A percentile compares a stretch with the other conserved stretches of the same genome.
Conservation (phyloP, 768 basidiomycete genomes). For the Ramaria sp. region DNA sequence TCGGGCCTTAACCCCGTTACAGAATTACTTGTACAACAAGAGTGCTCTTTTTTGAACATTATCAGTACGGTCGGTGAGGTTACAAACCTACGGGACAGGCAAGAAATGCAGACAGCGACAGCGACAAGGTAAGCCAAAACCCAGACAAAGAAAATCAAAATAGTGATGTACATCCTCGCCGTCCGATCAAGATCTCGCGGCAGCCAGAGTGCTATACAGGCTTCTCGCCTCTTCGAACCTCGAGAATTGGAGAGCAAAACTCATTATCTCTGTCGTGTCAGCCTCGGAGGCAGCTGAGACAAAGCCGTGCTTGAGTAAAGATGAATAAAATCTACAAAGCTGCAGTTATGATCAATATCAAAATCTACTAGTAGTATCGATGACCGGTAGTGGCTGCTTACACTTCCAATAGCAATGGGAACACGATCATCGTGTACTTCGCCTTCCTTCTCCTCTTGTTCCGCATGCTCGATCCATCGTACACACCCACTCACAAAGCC, state of each 20-base stretch:
- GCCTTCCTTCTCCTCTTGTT: constrained; percentile 58
- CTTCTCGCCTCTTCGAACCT: constrained; percentile 68
- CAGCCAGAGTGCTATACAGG: constrained; percentile 56
- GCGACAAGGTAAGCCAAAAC: not conserved
- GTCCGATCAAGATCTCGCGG: constrained; percentile 18
- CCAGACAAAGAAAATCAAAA: not conserved
- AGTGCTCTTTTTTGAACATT: not conserved
- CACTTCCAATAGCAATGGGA: constrained; percentile 61
- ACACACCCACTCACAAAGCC: constrained; percentile 63
- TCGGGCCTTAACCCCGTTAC: too few relatives aligned
- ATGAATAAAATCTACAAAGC: constrained; percentile 70
- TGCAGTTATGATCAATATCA: constrained; percentile 18
- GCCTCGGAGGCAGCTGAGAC: constrained; percentile 53
- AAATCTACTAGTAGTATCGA: constrained; percentile 16
- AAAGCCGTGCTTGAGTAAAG: constrained; percentile 55
- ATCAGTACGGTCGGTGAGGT: not conserved
- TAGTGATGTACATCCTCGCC: not conserved
- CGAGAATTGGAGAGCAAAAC: constrained; percentile 62
- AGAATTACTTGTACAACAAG: too few relatives aligned
- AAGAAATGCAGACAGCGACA: not conserved
- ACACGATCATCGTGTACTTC: constrained; percentile 62
- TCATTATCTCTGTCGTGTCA: constrained; percentile 67
- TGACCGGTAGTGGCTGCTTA: constrained; percentile 16
- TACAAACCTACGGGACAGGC: not conserved
- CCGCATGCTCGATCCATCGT: constrained; percentile 58